Evolutionary conservation across 139 green algal species (phyloP).

Genomic region (Chlorella vulgaris): DNA sequence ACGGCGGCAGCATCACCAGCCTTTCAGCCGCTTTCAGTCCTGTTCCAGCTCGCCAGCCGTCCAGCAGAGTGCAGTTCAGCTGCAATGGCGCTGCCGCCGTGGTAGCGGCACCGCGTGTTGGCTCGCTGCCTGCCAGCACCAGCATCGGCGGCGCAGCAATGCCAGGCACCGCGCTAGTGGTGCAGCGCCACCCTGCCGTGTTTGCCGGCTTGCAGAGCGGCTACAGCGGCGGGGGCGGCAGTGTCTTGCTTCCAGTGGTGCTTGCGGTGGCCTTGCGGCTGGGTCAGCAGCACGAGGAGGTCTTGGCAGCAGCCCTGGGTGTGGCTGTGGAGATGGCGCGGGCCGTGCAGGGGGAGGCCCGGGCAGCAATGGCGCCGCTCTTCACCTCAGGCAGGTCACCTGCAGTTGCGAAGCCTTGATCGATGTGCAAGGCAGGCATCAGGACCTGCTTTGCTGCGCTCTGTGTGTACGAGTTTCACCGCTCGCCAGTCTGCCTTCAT

Average conservation of each 20-base stretch:
- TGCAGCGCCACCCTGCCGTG: background rate
- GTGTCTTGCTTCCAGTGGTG: background rate
- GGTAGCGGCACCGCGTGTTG: background rate
- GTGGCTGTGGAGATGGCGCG: background rate
- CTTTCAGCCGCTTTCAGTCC: background rate
- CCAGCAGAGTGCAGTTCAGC: slow-evolving; percentile 1
- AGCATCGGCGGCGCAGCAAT: background rate
- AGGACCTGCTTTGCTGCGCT: no score
- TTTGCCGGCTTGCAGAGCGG: background rate
- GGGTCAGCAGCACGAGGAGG: background rate
- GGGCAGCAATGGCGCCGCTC: background rate
- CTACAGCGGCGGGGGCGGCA: background rate
- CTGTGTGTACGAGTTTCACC: no score
- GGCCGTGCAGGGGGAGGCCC: background rate
- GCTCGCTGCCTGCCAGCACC: background rate
- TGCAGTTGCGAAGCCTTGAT: background rate
- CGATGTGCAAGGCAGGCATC: no score
- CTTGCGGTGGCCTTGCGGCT: background rate
- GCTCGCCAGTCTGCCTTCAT: no score
- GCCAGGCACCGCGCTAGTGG: background rate
- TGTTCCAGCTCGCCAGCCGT: background rate
- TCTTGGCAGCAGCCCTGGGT: slow-evolving; percentile 8
- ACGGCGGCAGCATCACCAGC: background rate
- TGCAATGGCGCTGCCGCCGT: no score
- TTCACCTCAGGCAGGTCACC: slow-evolving; percentile 11